phyloP scores from a whole-genome alignment of 1,284 basidiomycete species.

The Exobasidium cylindrosporum region DNA sequence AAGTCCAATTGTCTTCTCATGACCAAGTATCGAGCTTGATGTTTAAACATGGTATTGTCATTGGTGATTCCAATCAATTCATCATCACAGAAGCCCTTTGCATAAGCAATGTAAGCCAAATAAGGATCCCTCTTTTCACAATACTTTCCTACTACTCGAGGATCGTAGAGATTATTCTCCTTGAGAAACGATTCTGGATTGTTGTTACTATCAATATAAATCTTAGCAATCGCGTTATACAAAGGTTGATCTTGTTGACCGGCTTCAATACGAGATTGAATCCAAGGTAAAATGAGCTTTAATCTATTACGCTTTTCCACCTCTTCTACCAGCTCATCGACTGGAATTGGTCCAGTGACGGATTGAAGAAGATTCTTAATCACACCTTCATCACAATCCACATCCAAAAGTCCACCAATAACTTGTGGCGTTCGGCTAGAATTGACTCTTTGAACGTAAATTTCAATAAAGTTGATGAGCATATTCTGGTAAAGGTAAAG shows the following conservation, averaged over 20 bases:
- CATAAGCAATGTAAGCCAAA: conserved; percentile 98
- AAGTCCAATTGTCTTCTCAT: conserved; percentile 93
- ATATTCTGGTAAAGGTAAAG: conserved; percentile 98
- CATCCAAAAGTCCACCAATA: conserved; percentile 91
- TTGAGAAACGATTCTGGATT: conserved; percentile 97
- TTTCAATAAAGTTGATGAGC: conserved; percentile 94
- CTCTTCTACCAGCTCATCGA: conserved; percentile 73
- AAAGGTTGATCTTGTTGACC: conserved; percentile 89
- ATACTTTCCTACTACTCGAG: conserved; percentile 95
- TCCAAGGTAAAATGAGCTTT: conserved; percentile 95
- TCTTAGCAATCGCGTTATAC: conserved; percentile 97
- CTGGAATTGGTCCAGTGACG: conserved; percentile 94
- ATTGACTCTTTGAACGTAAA: conserved; percentile 98
- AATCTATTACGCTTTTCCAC: conserved; percentile 83
- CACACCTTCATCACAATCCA: conserved; percentile 90
- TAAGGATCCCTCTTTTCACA: conserved; percentile 99
- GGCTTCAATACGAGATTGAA: conserved; percentile 84
- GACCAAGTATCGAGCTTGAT: conserved; percentile 96
- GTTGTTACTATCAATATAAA: conserved; percentile 97
- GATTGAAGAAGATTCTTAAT: conserved; percentile 92
- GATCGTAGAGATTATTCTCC: conserved; percentile 97
- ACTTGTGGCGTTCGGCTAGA: conserved; percentile 97
- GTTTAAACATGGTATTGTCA: conserved; percentile 99
- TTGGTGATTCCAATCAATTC: conserved; percentile 97
- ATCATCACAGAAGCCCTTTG: conserved; percentile 98